Base-by-base conservation (phyloP, 108 stramenopile species). In the Chaetoceros tenuissimus region DNA sequence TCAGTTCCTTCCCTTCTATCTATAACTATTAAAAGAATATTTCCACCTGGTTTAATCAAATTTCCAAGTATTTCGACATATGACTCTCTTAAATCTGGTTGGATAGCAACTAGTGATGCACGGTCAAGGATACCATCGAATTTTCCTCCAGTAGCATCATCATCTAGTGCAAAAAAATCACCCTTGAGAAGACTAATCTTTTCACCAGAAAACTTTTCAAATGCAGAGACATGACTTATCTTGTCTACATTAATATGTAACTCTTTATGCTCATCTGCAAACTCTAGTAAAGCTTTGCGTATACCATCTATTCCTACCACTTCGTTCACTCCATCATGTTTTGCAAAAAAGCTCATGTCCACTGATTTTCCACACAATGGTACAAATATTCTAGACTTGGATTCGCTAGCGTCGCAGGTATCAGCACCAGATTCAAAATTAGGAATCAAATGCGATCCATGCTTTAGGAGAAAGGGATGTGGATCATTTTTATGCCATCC, bases 291-390 rank as follows among this genome's bases (percentile, higher is more conserved):
- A 0, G 90, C 85, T 53, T 72, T 53, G 8, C 70, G 64, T 21
- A 92, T 66, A 3, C 86, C 84, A 59, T 92, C 90, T 25, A 87
- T 72, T 24, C 90, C 90, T 8, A 85, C 82, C 24, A 87, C 80
- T 34, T 63, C 54, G 0, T 49, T 60, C 22, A 78, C 71, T 25
- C 48, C 52, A 17, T 62, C 48, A 51, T 73, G 55, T 1, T 45
- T 53, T 8, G 85, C 75, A 22, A 92, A 65, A 56, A 63, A 84
- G 2, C 82, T 78, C 75, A 92, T 72, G 51, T 92, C 90, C 16
- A 87, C 68, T 31, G 90, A 77, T 68, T 92, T 92, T 46, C 90
- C 90, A 61, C 90, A 92, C 18, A 92, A 71, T n/a, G 90, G 90
- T 24, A 92, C 82, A 51, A 92, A 82, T 28, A 86, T 40, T 40